Percentiles rank a stretch among this genome's conserved stretches.
phyloP scores from a whole-genome alignment of 257 asterid genomes.

The Parsonsia alboflavescens region DNA sequence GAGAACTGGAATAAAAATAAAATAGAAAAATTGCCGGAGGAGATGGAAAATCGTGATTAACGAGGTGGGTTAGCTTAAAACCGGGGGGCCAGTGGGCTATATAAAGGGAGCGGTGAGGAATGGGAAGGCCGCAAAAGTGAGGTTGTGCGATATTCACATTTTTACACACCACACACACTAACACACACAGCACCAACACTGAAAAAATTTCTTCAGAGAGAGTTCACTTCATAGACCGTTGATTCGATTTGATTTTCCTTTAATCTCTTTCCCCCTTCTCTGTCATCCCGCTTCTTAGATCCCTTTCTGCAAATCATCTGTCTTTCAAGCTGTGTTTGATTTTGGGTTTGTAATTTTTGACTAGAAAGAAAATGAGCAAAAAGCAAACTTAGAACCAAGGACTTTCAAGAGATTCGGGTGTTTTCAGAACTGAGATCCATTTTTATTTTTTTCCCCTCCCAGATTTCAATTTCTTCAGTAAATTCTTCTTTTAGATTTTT shows the following conservation, averaged over 20 bases:
- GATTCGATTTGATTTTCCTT: background rate
- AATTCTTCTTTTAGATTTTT: background rate
- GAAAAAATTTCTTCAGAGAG: background rate
- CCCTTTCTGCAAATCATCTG: slow-evolving; percentile 86
- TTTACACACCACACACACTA: slow-evolving; percentile 60
- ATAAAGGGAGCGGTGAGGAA: slow-evolving; percentile 18
- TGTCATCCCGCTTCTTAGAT: slow-evolving; percentile 64
- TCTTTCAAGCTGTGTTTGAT: slow-evolving; percentile 30
- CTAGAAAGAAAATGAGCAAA: slow-evolving; percentile 11
- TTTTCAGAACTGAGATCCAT: slow-evolving; percentile 71
- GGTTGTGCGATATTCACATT: slow-evolving; percentile 34
- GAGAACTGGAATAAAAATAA: background rate
- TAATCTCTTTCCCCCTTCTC: slow-evolving; percentile 30
- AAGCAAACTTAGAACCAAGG: slow-evolving; percentile 46
- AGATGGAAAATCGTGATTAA: slow-evolving; percentile 9
- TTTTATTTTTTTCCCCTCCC: slow-evolving; percentile 7
- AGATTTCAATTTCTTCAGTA: background rate
- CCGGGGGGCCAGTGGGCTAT: slow-evolving; percentile 27
- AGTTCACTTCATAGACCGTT: slow-evolving; percentile 2
- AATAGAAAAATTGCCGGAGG: background rate
- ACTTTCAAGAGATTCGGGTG: slow-evolving; percentile 53
- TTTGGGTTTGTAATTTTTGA: slow-evolving; percentile 38
- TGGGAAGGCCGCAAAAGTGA: slow-evolving; percentile 31
- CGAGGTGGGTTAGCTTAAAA: slow-evolving; percentile 29
- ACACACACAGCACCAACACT: slow-evolving; percentile 16